Conservation (phyloP, 805 yeast species). For the Cephaloascus albidus region DNA sequence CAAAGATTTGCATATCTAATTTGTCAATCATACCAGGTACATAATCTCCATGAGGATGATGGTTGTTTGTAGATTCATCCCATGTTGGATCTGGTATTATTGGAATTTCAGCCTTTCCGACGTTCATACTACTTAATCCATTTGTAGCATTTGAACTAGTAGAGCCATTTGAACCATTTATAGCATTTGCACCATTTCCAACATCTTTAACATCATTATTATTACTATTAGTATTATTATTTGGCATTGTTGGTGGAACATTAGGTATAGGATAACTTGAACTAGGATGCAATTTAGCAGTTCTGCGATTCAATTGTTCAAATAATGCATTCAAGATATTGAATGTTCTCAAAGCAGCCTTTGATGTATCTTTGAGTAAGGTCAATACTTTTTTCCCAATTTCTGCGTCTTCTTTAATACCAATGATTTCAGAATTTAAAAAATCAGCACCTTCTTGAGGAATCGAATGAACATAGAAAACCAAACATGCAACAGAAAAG, state of each 20-base stretch:
- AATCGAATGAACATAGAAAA: slow-evolving; percentile 63
- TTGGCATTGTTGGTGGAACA: slow-evolving; percentile 6
- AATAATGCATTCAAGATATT: slow-evolving; percentile 71
- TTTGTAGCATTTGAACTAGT: background rate
- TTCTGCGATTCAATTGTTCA: slow-evolving; percentile 67
- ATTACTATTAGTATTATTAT: slow-evolving; percentile 5
- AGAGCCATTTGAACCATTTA: background rate
- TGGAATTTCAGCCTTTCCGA: slow-evolving; percentile 1
- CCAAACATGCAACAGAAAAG: slow-evolving; percentile 80
- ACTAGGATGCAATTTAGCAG: slow-evolving; percentile 37
- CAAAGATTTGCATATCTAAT: slow-evolving; percentile 77
- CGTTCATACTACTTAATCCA: background rate
- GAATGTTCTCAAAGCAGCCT: slow-evolving; percentile 75
- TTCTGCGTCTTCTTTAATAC: slow-evolving; percentile 68
- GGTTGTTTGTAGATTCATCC: background rate
- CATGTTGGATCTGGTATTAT: background rate
- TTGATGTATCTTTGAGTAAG: slow-evolving; percentile 59
- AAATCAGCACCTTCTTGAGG: slow-evolving; percentile 21
- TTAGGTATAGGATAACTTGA: slow-evolving; percentile 5
- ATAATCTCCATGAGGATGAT: slow-evolving; percentile 23
- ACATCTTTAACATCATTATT: slow-evolving; percentile 4
- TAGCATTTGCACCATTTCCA: background rate
- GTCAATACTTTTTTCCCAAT: slow-evolving; percentile 70
- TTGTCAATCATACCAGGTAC: slow-evolving; percentile 82
- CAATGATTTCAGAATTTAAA: slow-evolving; percentile 39